These are phyloP conservation scores for Nicotiana obtusifolia DNA, from an alignment of 257 asterid species.

Conservation along the genomic window DNA sequence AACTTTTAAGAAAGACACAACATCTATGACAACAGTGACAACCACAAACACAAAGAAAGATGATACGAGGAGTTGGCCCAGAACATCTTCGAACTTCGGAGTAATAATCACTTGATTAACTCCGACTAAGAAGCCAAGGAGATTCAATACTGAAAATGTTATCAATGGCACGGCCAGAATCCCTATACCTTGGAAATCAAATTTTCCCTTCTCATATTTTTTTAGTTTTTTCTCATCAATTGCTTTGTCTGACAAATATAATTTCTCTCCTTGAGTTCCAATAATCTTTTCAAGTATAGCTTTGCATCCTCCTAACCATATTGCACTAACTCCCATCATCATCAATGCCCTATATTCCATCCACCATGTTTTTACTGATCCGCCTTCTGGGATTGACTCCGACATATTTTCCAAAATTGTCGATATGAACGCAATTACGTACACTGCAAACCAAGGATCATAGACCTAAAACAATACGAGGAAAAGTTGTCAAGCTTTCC, in stretches of 20 bases:
- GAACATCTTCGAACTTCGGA: neutral
- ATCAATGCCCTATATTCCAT: conserved; percentile 7
- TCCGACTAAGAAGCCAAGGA: neutral
- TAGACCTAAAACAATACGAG: neutral
- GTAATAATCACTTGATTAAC: neutral
- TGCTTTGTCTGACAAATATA: neutral
- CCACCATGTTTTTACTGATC: conserved; percentile 4
- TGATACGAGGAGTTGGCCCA: conserved; percentile 9
- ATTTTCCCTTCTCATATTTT: conserved; percentile 6
- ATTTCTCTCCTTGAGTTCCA: conserved; percentile 2
- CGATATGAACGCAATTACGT: neutral
- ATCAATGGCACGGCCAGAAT: neutral
- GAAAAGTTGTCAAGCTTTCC: neutral
- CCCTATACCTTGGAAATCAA: conserved; percentile 13
- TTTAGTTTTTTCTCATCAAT: conserved; percentile 4
- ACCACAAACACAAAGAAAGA: conserved; percentile 6
- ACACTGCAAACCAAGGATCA: conserved; percentile 9
- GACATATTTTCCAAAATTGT: conserved; percentile 3
- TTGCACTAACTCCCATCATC: conserved; percentile 12
- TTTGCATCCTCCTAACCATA: conserved; percentile 10
- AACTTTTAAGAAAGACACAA: conserved; percentile 6
- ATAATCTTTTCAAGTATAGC: neutral
- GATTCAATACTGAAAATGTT: neutral
- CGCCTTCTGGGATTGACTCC: conserved; percentile 5
- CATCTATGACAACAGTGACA: neutral